Base-by-base conservation (phyloP, 257 asterid genomes). In the Solanum microdontum region DNA sequence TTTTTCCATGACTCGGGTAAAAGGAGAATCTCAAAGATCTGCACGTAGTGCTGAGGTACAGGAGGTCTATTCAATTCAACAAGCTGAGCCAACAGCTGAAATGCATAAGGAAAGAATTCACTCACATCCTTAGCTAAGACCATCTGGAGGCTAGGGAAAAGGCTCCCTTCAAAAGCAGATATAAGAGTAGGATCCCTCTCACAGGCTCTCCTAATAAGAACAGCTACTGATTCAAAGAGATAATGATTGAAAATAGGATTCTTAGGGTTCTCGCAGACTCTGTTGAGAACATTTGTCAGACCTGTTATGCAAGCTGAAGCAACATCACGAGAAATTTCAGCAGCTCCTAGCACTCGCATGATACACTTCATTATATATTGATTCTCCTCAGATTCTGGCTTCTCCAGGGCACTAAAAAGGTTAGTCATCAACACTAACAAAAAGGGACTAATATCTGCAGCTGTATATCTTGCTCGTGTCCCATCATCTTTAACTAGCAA, bases 331-430 rank as follows among this genome's bases (percentile, higher is more conserved):
- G 98, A 89, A 84, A 94, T 91, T 86, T 89, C 94, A 80, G 98
- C 98, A 34, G 92, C 94, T 77, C 98, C 97, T 90, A 95, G 98
- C 89, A 97, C 99, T 89, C 99, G 93, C 97, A 94, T 91, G 87
- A 97, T 93, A 93, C 99, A 97, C 91, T 95, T 94, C 99, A 97
- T 97, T 85, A 94, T 96, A 91, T 95, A 95, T 87, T 94, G 98
- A 89, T 97, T 97, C 93, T 97, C 99, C 92, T 97, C 99, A 14
- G 98, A 97, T 87, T 97, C 99, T 64, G 94, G 96, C 91, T 92
- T 97, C 89, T 94, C 95, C 90, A 97, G 85, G 91, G 98, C 96
- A 88, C 87, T 88, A 86, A 94, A 97, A 68, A 97, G 98, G 93
- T 94, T 95, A 82, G 92, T 92, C 98, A 97, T 92, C 90, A 97